phyloP scores from a whole-genome alignment of 1,284 basidiomycete species.

The Austroboletus sp. region DNA sequence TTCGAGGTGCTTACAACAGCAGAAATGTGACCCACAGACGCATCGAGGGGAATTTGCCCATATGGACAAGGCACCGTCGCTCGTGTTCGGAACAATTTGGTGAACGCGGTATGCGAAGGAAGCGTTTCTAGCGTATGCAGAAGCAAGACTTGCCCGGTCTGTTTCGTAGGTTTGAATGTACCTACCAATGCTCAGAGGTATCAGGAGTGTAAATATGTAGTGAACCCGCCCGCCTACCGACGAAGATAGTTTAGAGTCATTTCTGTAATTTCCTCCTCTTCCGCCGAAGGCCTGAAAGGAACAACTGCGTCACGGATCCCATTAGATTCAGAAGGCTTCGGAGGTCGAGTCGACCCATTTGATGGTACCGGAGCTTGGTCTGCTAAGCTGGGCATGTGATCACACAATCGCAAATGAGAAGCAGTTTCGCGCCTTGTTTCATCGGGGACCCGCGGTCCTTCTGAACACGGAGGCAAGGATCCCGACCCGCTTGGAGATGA shows the following conservation, averaged over 20 bases:
- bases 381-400: not conserved
- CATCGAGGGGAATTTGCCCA: constrained; percentile 5
- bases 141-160: constrained; percentile 30
- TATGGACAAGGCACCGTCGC: not conserved
- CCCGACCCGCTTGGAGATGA: not conserved
- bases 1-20: not conserved
- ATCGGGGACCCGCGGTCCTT: not conserved
- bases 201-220: constrained; percentile 4
- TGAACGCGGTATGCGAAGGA: constrained; percentile 30
- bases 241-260: constrained; percentile 30
- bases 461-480: not conserved
- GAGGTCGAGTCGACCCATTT: not conserved
- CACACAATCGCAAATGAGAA: not conserved
- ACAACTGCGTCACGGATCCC: not conserved
- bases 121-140: constrained; percentile 27
- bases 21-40: constrained; percentile 10
- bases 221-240: constrained; percentile 18
- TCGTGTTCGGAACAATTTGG: constrained; percentile 1
- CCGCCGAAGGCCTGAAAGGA: constrained; percentile 1
- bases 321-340: not conserved
- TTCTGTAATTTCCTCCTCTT: constrained; percentile 25
- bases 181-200: constrained; percentile 10
- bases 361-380: not conserved
- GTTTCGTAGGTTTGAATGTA: constrained; percentile 29
- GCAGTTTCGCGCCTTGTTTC: constrained; percentile 1